Conservation (phyloP, 805 yeast genomes). For the Vanderwaltozyma verrucispora region DNA sequence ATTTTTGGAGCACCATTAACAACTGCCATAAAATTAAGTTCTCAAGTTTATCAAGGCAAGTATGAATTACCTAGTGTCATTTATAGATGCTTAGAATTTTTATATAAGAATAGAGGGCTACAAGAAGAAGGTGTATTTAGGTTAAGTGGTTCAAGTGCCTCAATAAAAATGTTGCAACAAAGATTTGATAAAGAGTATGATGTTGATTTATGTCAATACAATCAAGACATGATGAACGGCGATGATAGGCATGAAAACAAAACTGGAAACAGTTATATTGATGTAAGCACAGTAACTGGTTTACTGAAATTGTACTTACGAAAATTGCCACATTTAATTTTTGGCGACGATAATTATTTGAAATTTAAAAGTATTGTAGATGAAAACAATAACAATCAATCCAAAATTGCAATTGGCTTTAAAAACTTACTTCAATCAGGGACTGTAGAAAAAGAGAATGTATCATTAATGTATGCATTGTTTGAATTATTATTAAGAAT, state of each 20-base stretch:
- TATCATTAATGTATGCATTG: conserved; percentile 50
- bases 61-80: conserved; percentile 58
- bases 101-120: conserved; percentile 56
- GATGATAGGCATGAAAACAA: not conserved
- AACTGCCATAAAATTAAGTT: conserved; percentile 44
- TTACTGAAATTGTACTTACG: conserved; percentile 73
- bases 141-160: conserved; percentile 75
- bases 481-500: conserved; percentile 60
- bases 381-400: conserved; percentile 24
- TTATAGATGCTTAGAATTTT: conserved; percentile 62
- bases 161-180: conserved; percentile 58
- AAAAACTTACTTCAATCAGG: conserved; percentile 24
- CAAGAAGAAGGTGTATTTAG: conserved; percentile 88
- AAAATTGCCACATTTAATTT: conserved; percentile 57
- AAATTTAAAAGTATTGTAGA: conserved; percentile 32
- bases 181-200: conserved; percentile 60
- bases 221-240: conserved; percentile 1
- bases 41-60: conserved; percentile 29
- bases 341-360: conserved; percentile 41
- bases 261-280: conserved; percentile 27
- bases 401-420: conserved; percentile 24
- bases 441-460: conserved; percentile 42
- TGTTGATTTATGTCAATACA: conserved; percentile 45
- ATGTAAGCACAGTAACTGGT: conserved; percentile 82
- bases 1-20: conserved; percentile 57